Evolutionary conservation across 2,329 filamentous ascomycete genomes (phyloP), one percentile per base, ranked within the genome.

Genomic region (Colletotrichum godetiae): DNA sequence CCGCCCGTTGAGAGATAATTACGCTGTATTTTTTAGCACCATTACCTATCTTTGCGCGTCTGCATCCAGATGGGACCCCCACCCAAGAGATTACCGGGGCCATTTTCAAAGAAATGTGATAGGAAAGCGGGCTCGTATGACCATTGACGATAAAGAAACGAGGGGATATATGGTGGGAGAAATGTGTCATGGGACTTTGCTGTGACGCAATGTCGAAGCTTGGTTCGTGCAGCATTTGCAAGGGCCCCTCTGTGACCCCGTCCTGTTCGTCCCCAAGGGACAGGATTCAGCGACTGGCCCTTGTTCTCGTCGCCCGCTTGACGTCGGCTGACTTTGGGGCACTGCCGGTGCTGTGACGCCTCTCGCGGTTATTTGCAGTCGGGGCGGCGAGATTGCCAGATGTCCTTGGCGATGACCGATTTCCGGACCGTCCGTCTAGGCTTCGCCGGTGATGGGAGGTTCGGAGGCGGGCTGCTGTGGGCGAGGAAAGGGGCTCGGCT

Each of bases 1-100:
- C 53, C 53, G 68, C 52, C 55, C 52, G 63, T 63, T 74, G 68
- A 68, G 64, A 49, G 53, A 68, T 64, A 52, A 55, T 42, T 53
- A 61, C 53, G 58, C 42, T 58, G 53, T 49, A 62, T 49, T 49
- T 49, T 65, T 60, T 42, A 22, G n/a, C 27, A 49, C 33, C 42
- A 49, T 49, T 49, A 49, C 29, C 42, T 62, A 59, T 69, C 60
- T 67, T 55, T 5, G 70, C 31, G 62, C 19, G 37, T 57, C 57
- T 27, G 64, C 55, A 24, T 29, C 22, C 42, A 49, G 42, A 49
- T n/a, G 33, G 6, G 53, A 46, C 53, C 49, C 61, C 57, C 29
- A 22, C 63, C 37, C 58, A 49, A 61, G 19, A 57, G 35, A 60
- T 27, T 27, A 60, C 33, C 63, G 37, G 46, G 33, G 35, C 53